Base-by-base conservation (phyloP, 768 basidiomycete species). In the Exsudoporus frostii region DNA sequence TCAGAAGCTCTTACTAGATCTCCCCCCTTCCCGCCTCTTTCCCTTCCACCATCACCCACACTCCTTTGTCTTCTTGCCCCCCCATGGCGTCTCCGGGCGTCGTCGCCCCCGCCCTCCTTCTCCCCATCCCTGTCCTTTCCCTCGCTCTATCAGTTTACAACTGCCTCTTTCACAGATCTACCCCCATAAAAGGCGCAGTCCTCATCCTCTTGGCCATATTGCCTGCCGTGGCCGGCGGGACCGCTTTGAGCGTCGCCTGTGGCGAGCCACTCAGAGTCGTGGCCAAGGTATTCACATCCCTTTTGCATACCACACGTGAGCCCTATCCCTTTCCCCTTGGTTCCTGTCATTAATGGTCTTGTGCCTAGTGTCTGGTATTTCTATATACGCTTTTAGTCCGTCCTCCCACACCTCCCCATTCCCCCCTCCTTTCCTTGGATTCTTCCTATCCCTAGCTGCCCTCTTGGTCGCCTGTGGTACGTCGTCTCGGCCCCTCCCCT, bases 381-480 rank as follows among this genome's bases (percentile, higher is more conserved):
- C 64, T 48, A 56, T 70, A 46, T 64, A 63, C 42, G 57, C 66
- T 40, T 59, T 65, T 29, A 32, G 42, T 24, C 38, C 56, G 14
- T 51, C 56, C 32, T 43, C 52, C 8, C 53, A 49, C 25, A 33
- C 25, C 13, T 27, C 36, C 22, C 14, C 48, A 32, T 37, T 55
- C 39, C 48, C 57, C 45, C 40, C 48, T 43, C 47, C 47, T 17
- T 52, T 59, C 49, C 51, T 68, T 33, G 6, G 32, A 14, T 56
- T 57, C 38, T 45, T 59, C 40, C 47, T 64, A 11, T 56, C 56
- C 6, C 29, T 70, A 6, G 48, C 64, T 3, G 44, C 50, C 36
- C 33, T 70, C 19, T 54, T 71, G 7, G 50, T 66, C 38, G 48
- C 45, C 29, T 68, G 70, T 14, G 68, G 68, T 71, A 52, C 41